These are phyloP conservation scores for Diddensiella transvaalensis DNA, from an alignment of 805 yeast genomes.

Conservation along the genomic window DNA sequence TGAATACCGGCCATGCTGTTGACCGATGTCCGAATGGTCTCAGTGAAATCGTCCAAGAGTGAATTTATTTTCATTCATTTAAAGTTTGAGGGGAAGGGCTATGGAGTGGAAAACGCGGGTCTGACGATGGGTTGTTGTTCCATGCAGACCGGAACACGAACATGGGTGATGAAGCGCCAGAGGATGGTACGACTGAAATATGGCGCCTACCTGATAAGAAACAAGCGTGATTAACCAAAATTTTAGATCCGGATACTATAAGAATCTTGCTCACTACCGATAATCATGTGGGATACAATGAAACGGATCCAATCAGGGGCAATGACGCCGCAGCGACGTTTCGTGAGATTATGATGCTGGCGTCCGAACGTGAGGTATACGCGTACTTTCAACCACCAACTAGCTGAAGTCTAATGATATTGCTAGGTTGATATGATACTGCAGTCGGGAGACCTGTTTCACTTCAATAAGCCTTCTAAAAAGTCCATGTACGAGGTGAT, in stretches of 20 bases:
- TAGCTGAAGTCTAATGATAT: too few relatives aligned
- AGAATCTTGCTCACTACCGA: conserved; percentile 84
- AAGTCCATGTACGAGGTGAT: conserved; percentile 82
- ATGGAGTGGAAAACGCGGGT: too few relatives aligned
- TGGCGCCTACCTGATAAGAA: too few relatives aligned
- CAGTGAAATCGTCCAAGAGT: neutral
- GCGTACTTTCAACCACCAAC: too few relatives aligned
- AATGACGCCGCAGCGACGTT: conserved; percentile 87
- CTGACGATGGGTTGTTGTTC: too few relatives aligned
- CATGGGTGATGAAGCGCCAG: too few relatives aligned
- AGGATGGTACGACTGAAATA: too few relatives aligned
- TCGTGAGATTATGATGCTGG: conserved; percentile 74
- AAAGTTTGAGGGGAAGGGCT: too few relatives aligned
- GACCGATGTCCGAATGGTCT: neutral
- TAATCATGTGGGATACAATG: conserved; percentile 93
- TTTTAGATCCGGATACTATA: conserved; percentile 66
- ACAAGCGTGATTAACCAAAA: too few relatives aligned
- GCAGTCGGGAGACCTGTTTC: conserved; percentile 93
- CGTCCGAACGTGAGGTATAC: conserved; percentile 57
- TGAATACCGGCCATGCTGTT: conserved; percentile 3
- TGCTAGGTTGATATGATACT: conserved; percentile 70
- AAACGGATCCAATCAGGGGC: conserved; percentile 84
- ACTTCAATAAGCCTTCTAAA: conserved; percentile 82
- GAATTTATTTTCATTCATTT: too few relatives aligned
- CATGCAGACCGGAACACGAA: too few relatives aligned